Evolutionary conservation across 345 rosid species (phyloP), one percentile per base, ranked within the genome.

Genomic region (Cardamine chenopodiifolia): DNA sequence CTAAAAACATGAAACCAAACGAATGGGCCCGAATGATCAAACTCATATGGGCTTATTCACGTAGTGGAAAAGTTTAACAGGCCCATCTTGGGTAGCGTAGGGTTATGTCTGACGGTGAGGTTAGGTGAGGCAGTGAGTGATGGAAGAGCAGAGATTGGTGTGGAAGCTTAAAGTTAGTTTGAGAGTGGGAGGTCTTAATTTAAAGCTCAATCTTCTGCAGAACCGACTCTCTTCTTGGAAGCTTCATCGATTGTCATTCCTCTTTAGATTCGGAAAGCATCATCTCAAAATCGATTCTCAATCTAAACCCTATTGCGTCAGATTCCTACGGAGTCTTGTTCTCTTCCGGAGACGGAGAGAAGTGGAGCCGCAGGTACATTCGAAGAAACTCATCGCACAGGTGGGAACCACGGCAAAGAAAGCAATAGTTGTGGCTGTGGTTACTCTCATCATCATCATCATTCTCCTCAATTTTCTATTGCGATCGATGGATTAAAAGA

Each of bases 221-320:
- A 69, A 62, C 19, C 20, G 44, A 34, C 9, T 69, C 29, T 31
- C 70, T 61, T 52, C 28, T 23, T 69, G 70, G 70, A 76, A 69
- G 80, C 65, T 62, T 56, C 75, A 76, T 18, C 70, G 71, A 19
- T 9, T 34, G 14, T 70, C 71, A 10, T 55, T 76, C 31, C 19
- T 70, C 44, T 23, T 54, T 4, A 62, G 71, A 76, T 76, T 70
- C 66, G 58, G 66, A 11, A 70, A 70, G 34, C 76, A 70, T 37
- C 37, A 20, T 47, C 71, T 74, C 28, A 47, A 37, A 76, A 2
- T 76, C 53, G 60, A 70, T 8, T 76, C 76, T 13, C 25, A 70
- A 13, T 76, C 80, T 17, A 19, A 40, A 61, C 63, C 63, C 19
- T 14, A 28, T 19, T 4, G 44, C 44, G 14, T 18, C 40, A 55